These are phyloP conservation scores for Triadica sebifera DNA, from an alignment of 345 rosid genomes.

Conservation along the genomic window DNA sequence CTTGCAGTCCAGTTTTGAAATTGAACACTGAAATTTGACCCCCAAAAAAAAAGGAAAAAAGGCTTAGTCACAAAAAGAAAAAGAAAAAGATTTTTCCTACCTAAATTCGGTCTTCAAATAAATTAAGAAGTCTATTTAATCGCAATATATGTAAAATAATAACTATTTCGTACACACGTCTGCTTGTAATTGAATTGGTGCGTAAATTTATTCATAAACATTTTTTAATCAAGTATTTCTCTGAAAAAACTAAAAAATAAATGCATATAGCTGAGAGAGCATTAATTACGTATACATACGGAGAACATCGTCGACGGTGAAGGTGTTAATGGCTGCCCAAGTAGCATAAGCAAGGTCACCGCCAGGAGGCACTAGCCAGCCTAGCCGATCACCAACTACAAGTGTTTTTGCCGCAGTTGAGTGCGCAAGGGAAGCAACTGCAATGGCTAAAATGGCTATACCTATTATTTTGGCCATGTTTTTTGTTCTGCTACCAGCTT, in stretches of 20 bases:
- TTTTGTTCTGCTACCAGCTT: not conserved
- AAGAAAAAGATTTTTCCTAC: no score
- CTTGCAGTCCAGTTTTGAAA: slow-evolving; percentile 25
- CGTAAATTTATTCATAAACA: no score
- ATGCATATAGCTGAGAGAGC: not conserved
- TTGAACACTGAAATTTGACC: slow-evolving; percentile 27
- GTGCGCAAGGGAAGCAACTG: slow-evolving; percentile 4
- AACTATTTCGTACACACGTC: no score
- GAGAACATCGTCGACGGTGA: slow-evolving; percentile 38
- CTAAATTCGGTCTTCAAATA: no score
- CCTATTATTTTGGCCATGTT: not conserved
- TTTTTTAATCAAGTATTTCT: no score
- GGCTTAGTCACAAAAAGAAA: no score
- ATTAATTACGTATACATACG: slow-evolving; percentile 17
- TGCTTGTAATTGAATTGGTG: no score
- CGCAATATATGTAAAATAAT: no score
- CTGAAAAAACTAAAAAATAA: not conserved
- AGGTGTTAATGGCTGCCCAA: slow-evolving; percentile 34
- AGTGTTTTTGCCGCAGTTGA: not conserved
- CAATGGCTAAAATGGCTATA: slow-evolving; percentile 1
- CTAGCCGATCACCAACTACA: slow-evolving; percentile 2
- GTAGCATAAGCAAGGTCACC: slow-evolving; percentile 19
- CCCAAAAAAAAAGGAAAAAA: not conserved
- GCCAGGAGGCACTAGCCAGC: slow-evolving; percentile 13
- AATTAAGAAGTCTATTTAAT: no score